Base-by-base conservation (phyloP, 1,284 basidiomycete species). In the Ceratobasidium sp. region DNA sequence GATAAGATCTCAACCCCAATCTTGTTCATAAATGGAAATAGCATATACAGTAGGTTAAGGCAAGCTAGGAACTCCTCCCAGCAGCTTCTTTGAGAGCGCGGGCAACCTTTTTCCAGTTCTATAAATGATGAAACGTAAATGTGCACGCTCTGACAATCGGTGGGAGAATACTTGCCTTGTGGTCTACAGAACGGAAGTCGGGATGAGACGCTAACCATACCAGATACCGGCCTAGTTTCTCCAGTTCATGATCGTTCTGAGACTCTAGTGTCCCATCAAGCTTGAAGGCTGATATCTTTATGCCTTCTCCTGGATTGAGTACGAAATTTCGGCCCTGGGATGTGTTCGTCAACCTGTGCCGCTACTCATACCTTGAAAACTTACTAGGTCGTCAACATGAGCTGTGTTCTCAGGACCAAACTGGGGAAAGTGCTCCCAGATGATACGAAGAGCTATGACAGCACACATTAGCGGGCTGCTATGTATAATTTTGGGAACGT, bases 361-460 rank as follows among this genome's bases (percentile, higher is more conserved):
- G 28, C 42, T 54, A 26, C 42, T 28, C 76, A 39, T 71, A 71
- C 35, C 33, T 53, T 37, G 68, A 15, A 54, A 47, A 75, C 23
- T 26, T 78, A 91, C 91, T 64, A 97, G 86, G 82, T 96, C 95
- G 83, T 97, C 95, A 37, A 97, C 88, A 81, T 97, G 95, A 63
- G 96, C 90, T 0, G 94, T 95, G 81, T 96, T 96, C 75, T 87
- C 31, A 54, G 51, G 56, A 75, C 65, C 37, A 49, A 90, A 94
- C 78, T 93, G 91, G 1, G 93, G 91, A 80, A 94, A 93, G 79
- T 91, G 89, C 77, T 92, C 92, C 94, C 94, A 97, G 64, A 96
- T 92, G 73, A 96, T 94, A 78, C 93, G 90, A 0, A 96, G 86
- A 0, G 94, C 89, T 82, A 96, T 17, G 11, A 39, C 13, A 49